Evolutionary conservation across 495 filamentous ascomycete genomes (phyloP).

Genomic region (Penicillium bovifimosum): DNA sequence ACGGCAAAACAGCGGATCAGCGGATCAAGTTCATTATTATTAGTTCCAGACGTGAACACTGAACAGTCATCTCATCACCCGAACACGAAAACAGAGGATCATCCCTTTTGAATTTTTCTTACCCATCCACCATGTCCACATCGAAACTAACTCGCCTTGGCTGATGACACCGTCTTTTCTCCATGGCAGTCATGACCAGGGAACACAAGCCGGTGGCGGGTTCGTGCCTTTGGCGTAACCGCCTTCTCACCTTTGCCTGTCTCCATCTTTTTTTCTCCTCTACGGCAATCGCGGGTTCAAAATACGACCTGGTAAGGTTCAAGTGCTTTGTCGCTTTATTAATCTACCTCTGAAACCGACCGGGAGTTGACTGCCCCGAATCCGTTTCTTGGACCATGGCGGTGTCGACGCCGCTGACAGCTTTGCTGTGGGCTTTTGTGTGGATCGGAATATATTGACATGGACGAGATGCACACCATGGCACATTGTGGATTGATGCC

Average conservation of each 20-base stretch:
- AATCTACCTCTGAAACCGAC: neutral
- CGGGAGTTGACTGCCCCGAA: neutral
- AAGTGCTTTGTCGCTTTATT: neutral
- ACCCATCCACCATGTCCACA: neutral
- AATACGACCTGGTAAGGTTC: neutral
- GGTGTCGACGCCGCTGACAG: neutral
- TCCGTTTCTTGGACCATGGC: neutral
- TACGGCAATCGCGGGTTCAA: slow-evolving; percentile 6
- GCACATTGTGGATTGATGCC: neutral
- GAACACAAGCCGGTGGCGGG: slow-evolving; percentile 6
- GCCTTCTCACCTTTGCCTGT: neutral
- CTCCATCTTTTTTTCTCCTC: neutral
- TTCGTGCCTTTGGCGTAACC: slow-evolving; percentile 6
- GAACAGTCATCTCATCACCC: no score
- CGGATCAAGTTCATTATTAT: no score
- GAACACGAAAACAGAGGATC: no score
- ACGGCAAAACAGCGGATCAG: neutral
- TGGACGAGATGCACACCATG: neutral
- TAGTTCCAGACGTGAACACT: no score
- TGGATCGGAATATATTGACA: neutral
- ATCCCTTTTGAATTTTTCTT: neutral
- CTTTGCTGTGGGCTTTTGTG: neutral
- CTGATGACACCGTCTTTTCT: neutral
- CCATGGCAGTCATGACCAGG: neutral
- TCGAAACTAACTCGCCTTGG: neutral